These are phyloP conservation scores for Talaromyces proteolyticus DNA, from an alignment of 495 filamentous ascomycete species.

Conservation along the genomic window DNA sequence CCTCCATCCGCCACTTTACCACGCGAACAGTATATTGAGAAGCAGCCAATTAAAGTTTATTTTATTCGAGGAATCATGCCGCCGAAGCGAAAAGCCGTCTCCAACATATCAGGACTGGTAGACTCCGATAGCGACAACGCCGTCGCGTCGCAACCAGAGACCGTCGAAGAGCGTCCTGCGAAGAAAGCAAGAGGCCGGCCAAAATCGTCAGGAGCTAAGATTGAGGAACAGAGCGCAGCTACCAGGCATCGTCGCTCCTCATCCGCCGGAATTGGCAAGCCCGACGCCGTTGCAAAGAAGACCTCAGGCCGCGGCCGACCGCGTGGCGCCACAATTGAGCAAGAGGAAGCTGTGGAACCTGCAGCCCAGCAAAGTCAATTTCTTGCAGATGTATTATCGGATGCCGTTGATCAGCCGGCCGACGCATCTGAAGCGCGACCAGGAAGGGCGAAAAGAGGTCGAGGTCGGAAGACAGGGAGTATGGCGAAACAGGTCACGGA, in stretches of 20 bases:
- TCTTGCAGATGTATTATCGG: constrained; percentile 19
- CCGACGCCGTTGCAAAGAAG: constrained; percentile 29
- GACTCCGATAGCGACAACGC: constrained; percentile 66
- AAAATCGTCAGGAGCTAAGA: constrained; percentile 14
- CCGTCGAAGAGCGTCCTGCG: constrained; percentile 27
- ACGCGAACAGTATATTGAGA: not conserved
- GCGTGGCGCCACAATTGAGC: constrained; percentile 13
- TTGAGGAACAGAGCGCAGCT: not conserved
- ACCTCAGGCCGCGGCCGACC: constrained; percentile 18
- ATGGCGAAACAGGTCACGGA: constrained; percentile 22
- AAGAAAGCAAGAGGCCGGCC: constrained; percentile 39
- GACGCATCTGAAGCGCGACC: constrained; percentile 5
- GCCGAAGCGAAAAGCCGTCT: constrained; percentile 45
- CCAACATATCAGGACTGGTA: constrained; percentile 54
- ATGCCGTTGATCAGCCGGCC: constrained; percentile 15
- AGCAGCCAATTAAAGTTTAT: not conserved
- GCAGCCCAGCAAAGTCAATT: too few relatives aligned
- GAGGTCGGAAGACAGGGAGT: constrained; percentile 25
- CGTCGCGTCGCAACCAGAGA: constrained; percentile 21
- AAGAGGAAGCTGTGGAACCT: constrained; percentile 27
- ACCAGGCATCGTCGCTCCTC: not conserved
- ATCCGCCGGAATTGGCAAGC: constrained; percentile 10
- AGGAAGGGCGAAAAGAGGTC: constrained; percentile 20
- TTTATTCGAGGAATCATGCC: constrained; percentile 32
- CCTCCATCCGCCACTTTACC: not conserved